These are phyloP conservation scores for Cladophialophora chaetospira DNA, from an alignment of 2,329 filamentous ascomycete genomes.

Conservation along the genomic window DNA sequence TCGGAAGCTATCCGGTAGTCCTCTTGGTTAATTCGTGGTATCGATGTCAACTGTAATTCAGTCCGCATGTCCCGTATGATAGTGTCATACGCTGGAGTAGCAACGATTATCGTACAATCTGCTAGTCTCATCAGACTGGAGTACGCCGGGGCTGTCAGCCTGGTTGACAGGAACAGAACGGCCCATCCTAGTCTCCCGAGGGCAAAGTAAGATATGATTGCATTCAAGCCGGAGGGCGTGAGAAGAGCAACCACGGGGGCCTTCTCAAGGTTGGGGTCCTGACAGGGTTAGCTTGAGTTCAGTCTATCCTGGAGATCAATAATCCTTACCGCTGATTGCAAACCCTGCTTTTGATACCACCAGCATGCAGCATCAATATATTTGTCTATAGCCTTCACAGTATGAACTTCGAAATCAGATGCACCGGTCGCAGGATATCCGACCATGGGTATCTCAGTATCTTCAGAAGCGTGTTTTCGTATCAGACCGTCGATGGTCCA, in stretches of 20 bases:
- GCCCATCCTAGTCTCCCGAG: conserved; percentile 59
- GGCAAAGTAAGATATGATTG: conserved; percentile 42
- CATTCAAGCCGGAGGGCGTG: conserved; percentile 15
- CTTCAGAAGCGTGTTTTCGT: conserved; percentile 13
- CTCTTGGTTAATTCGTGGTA: not conserved
- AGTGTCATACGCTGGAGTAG: not conserved
- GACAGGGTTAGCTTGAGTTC: not conserved
- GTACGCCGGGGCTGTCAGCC: conserved; percentile 55
- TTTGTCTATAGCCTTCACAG: conserved; percentile 16
- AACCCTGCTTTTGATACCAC: conserved; percentile 21
- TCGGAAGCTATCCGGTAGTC: not conserved
- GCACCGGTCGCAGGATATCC: conserved; percentile 21
- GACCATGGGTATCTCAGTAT: conserved; percentile 13
- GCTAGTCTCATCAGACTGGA: conserved; percentile 41
- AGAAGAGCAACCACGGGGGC: not conserved
- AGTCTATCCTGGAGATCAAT: conserved; percentile 6
- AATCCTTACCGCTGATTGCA: conserved; percentile 15
- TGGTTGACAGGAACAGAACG: conserved; percentile 56
- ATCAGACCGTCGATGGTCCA: conserved; percentile 24
- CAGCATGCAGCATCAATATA: conserved; percentile 22
- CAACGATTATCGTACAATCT: conserved; percentile 35
- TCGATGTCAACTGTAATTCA: not conserved
- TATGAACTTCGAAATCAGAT: conserved; percentile 20
- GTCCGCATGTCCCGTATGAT: not conserved
- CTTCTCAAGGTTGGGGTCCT: not conserved